Conservation (phyloP, 306 rosid genomes). For the Lathyrus sativus region DNA sequence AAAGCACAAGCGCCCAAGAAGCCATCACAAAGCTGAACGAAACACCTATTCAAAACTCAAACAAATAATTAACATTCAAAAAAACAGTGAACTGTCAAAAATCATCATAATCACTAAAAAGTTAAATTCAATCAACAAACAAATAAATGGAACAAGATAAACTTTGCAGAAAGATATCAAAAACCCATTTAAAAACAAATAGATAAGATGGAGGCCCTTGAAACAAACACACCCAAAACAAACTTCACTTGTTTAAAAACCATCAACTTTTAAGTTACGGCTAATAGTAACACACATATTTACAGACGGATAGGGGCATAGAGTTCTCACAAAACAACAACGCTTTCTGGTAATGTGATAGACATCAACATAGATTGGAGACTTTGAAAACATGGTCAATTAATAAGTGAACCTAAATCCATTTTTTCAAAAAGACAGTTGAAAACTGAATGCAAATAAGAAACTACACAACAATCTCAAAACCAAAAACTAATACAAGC, state of each 20-base stretch:
- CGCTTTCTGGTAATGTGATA: not conserved
- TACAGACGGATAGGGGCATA: not conserved
- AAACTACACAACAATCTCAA: constrained; percentile 15
- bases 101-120: constrained; percentile 1
- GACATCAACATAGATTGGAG: not conserved
- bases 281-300: not conserved
- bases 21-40: constrained; percentile 84
- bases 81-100: constrained; percentile 32
- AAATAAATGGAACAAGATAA: constrained; percentile 7
- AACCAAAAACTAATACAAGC: constrained; percentile 12
- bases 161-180: not conserved
- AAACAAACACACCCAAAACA: not conserved
- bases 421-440: not conserved
- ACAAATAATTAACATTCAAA: constrained; percentile 47
- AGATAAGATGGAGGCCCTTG: not conserved
- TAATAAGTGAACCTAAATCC: not conserved
- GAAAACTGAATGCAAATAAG: not conserved
- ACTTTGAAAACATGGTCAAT: not conserved
- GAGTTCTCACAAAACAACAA: not conserved
- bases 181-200: not conserved
- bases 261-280: constrained; percentile 5
- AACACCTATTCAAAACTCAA: constrained; percentile 65
- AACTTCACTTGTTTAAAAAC: constrained; percentile 10
- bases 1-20: constrained; percentile 80
- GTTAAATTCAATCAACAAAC: constrained; percentile 25